A percentile compares a stretch with the other conserved stretches of the same genome.
These are phyloP conservation scores for Gynochthodes officinalis DNA, from an alignment of 257 asterid species.

Conservation along the genomic window DNA sequence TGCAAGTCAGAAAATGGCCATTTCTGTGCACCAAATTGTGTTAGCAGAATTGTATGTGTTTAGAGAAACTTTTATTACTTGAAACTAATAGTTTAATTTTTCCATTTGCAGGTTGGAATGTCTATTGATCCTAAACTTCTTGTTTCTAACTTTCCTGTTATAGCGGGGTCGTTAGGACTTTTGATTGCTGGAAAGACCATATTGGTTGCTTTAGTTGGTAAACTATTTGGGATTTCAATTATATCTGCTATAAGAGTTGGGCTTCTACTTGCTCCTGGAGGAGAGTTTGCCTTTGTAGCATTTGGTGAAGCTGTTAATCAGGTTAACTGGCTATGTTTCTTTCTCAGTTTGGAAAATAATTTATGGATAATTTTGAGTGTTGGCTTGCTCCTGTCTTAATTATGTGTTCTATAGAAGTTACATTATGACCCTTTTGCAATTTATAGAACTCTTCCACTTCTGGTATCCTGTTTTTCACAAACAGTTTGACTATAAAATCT, in stretches of 20 bases:
- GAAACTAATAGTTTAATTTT: constrained; percentile 13
- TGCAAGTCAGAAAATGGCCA: background rate
- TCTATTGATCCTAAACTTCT: constrained; percentile 98
- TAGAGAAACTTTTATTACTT: background rate
- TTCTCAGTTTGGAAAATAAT: constrained; percentile 9
- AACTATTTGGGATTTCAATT: constrained; percentile 77
- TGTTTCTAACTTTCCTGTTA: constrained; percentile 85
- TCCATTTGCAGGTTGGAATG: constrained; percentile 88
- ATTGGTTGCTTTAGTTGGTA: constrained; percentile 85
- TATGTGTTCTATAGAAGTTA: background rate
- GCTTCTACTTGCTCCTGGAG: constrained; percentile 99
- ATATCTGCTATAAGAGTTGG: constrained; percentile 94
- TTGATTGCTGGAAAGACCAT: constrained; percentile 84
- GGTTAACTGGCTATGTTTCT: constrained; percentile 41
- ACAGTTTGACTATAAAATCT: background rate
- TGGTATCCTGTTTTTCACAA: too few species aligned
- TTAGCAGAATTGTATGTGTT: constrained; percentile 7
- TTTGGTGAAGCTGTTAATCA: constrained; percentile 99
- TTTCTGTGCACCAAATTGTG: background rate
- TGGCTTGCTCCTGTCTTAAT: background rate
- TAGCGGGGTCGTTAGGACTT: constrained; percentile 76
- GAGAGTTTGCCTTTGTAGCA: constrained; percentile 98
- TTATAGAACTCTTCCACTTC: background rate
- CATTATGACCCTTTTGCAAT: background rate
- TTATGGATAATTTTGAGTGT: background rate